phyloP scores from a whole-genome alignment of 2,329 filamentous ascomycete species.

The Fusarium guadeloupense region DNA sequence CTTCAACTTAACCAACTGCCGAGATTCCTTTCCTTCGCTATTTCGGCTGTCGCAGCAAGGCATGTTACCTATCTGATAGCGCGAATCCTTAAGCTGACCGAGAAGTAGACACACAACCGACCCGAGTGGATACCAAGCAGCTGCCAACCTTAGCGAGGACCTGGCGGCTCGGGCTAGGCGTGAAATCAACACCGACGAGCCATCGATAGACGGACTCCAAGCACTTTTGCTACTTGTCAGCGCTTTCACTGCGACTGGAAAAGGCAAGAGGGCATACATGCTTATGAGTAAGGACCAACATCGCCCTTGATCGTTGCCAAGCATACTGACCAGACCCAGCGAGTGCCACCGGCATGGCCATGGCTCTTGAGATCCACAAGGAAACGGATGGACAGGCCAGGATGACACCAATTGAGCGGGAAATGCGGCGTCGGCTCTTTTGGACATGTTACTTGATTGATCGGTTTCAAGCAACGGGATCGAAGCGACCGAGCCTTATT shows the following conservation, averaged over 20 bases:
- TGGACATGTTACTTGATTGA: constrained; percentile 92
- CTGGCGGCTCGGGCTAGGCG: constrained; percentile 75
- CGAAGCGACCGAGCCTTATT: constrained; percentile 82
- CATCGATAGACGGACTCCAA: constrained; percentile 80
- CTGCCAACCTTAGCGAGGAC: constrained; percentile 74
- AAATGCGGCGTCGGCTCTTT: constrained; percentile 81
- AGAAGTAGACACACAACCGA: constrained; percentile 71
- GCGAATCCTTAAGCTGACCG: not conserved
- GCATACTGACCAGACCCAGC: constrained; percentile 60
- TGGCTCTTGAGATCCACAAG: constrained; percentile 82
- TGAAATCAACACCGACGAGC: constrained; percentile 81
- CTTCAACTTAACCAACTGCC: constrained; percentile 74
- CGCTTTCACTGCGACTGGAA: constrained; percentile 79
- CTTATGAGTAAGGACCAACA: constrained; percentile 68
- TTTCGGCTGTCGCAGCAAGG: constrained; percentile 71
- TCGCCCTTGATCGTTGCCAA: not conserved
- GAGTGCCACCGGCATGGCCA: constrained; percentile 81
- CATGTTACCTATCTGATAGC: constrained; percentile 43
- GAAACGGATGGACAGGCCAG: constrained; percentile 73
- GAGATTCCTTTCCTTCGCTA: constrained; percentile 61
- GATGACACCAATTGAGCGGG: constrained; percentile 73
- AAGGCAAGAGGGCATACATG: constrained; percentile 89
- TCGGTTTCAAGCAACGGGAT: constrained; percentile 82
- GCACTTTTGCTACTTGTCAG: constrained; percentile 78
- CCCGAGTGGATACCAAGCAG: constrained; percentile 71